Conservation (phyloP, 176 grass and related monocot genomes). For the Ensete ventricosum region DNA sequence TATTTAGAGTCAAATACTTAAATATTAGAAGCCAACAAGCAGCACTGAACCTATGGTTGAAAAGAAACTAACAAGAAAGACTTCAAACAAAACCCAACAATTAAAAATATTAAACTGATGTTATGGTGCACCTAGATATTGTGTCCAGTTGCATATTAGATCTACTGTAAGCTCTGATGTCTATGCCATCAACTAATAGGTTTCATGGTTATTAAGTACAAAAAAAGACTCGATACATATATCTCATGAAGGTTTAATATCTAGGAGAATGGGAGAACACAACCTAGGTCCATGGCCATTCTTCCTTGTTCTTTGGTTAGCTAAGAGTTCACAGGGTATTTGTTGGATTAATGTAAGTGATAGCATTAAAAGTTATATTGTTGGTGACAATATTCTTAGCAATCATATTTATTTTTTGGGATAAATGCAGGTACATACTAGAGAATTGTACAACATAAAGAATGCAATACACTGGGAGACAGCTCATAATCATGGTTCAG, state of each 20-base stretch:
- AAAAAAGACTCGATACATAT: not conserved
- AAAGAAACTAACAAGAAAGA: not conserved
- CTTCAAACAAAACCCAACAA: not conserved
- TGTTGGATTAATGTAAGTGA: not conserved
- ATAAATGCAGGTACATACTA: too few species aligned
- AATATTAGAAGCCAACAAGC: not conserved
- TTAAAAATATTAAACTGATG: not conserved
- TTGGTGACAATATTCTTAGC: too few species aligned
- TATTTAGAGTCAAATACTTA: not conserved
- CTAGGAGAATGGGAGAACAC: not conserved
- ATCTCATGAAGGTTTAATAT: not conserved
- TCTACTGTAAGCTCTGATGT: not conserved
- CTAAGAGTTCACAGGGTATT: not conserved
- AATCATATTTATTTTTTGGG: too few species aligned
- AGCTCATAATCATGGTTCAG: too few species aligned
- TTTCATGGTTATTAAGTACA: not conserved
- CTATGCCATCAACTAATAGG: not conserved
- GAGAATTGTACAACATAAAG: too few species aligned
- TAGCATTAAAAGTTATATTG: too few species aligned
- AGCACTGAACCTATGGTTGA: not conserved
- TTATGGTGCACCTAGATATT: not conserved
- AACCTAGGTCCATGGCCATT: not conserved
- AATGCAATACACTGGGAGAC: too few species aligned
- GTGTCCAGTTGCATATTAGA: not conserved
- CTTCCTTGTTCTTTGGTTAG: not conserved